Evolutionary conservation across 148 eudicot species (phyloP).

Genomic region (Nepenthes gracilis): DNA sequence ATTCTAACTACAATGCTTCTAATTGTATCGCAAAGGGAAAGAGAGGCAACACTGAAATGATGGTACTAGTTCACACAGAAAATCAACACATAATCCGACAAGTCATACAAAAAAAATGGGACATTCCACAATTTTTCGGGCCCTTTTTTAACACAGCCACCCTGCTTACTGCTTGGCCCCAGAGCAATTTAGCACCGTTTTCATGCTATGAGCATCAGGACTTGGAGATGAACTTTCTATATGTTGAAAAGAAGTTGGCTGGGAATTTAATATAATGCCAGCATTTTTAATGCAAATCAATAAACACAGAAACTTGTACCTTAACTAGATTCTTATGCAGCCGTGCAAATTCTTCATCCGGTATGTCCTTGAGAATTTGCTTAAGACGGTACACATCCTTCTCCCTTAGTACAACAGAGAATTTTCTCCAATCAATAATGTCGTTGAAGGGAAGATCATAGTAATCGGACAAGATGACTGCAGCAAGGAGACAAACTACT

Average conservation of each 20-base stretch:
- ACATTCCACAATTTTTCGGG: too few species aligned
- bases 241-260: background rate
- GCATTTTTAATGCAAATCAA: background rate
- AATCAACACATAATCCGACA: too few species aligned
- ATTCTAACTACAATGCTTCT: too few species aligned
- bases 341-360: constrained; percentile 42
- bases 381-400: constrained; percentile 68
- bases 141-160: too few species aligned
- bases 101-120: too few species aligned
- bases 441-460: constrained; percentile 72
- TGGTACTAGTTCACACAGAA: too few species aligned
- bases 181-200: too few species aligned
- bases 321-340: constrained; percentile 57
- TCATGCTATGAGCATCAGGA: background rate
- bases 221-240: background rate
- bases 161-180: too few species aligned
- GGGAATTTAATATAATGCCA: background rate
- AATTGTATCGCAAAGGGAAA: too few species aligned
- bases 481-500: constrained; percentile 2
- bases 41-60: too few species aligned
- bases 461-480: constrained; percentile 69
- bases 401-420: constrained; percentile 57
- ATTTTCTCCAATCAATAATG: constrained; percentile 59
- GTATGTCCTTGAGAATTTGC: constrained; percentile 51
- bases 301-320: constrained; percentile 20